Percentiles rank a stretch among this genome's conserved stretches.
Conservation (phyloP, 306 rosid genomes). For the Hippophae rhamnoides region DNA sequence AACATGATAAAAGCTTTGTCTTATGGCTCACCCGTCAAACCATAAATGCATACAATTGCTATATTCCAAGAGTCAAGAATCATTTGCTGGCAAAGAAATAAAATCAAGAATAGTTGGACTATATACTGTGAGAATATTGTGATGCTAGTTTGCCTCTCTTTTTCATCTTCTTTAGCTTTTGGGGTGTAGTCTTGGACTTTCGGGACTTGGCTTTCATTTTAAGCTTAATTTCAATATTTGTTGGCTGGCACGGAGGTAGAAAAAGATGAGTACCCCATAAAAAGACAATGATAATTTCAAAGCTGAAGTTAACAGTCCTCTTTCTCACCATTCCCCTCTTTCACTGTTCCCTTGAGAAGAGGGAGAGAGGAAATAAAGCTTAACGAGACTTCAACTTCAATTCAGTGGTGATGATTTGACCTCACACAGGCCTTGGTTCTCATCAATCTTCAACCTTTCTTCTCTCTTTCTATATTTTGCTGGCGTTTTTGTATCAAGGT, state of each 20-base stretch:
- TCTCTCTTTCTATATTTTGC: not conserved
- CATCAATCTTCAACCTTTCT: not conserved
- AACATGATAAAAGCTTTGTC: no score
- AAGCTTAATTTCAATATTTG: conserved; percentile 22
- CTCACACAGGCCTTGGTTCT: not conserved
- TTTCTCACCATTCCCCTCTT: not conserved
- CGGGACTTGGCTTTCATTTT: conserved; percentile 20
- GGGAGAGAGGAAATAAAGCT: not conserved
- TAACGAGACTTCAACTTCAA: not conserved
- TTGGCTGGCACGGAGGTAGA: conserved; percentile 4
- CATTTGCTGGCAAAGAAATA: no score
- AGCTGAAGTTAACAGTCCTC: not conserved
- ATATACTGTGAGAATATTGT: not conserved
- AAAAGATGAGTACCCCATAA: not conserved
- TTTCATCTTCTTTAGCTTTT: not conserved
- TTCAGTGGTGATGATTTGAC: conserved; percentile 6
- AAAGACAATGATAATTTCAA: conserved; percentile 17
- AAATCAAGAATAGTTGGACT: not conserved
- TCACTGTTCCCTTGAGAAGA: no score
- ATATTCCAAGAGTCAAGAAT: no score
- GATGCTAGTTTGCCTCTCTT: not conserved
- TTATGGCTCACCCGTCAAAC: no score
- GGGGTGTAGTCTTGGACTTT: not conserved
- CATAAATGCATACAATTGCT: no score
- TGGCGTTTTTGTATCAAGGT: not conserved